phyloP scores from a whole-genome alignment of 805 yeast genomes.

The Yarrowia hollandica region DNA sequence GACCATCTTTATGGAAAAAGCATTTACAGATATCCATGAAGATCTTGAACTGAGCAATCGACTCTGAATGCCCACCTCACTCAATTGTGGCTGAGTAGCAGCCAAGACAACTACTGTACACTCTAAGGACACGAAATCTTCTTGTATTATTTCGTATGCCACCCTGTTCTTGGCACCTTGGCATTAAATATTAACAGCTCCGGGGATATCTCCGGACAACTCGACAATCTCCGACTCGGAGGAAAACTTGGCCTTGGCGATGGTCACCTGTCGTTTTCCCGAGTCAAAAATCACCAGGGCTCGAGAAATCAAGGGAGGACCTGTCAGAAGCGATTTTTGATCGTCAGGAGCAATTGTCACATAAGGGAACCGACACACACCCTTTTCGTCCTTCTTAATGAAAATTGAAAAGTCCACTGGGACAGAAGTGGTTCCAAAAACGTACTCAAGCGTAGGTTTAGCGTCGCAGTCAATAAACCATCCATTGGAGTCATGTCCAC shows the following conservation, averaged over 20 bases:
- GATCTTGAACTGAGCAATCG: too few species aligned
- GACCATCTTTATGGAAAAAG: too few species aligned
- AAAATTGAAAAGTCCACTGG: constrained; percentile 1
- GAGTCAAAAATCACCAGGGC: constrained; percentile 1
- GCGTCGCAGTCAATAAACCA: constrained; percentile 1
- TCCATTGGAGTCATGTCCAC: not conserved
- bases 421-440: not conserved
- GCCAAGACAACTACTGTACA: too few species aligned
- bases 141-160: too few species aligned
- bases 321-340: not conserved
- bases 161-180: too few species aligned
- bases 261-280: not conserved
- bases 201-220: not conserved
- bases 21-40: too few species aligned
- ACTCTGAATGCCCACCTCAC: too few species aligned
- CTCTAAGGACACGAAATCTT: too few species aligned
- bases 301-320: constrained; percentile 5
- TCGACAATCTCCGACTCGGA: not conserved
- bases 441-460: not conserved
- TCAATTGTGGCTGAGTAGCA: too few species aligned
- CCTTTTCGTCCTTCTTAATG: not conserved
- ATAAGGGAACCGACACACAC: not conserved
- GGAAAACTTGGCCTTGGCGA: constrained; percentile 1
- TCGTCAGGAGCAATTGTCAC: not conserved
- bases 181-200: not conserved